A percentile compares a stretch with the other conserved stretches of the same genome.
These are phyloP conservation scores for Rutidosis leptorrhynchoides DNA, from an alignment of 129 eudicot species.

Conservation along the genomic window DNA sequence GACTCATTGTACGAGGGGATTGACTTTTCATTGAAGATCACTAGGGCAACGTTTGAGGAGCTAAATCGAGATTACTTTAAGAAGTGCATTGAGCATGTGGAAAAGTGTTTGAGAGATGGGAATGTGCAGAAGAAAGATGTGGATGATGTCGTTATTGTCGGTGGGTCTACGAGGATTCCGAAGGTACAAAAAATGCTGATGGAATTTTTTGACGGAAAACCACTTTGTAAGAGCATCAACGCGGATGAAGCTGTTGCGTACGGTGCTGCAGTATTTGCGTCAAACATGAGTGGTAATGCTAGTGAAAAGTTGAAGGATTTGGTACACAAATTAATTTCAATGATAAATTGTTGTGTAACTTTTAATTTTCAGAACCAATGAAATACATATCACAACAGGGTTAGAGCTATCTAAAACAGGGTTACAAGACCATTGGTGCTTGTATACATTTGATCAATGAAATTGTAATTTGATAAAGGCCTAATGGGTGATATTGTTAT, in stretches of 20 bases:
- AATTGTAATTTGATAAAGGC: no score
- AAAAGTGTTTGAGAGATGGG: slow-evolving; percentile 24
- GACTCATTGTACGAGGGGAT: slow-evolving; percentile 18
- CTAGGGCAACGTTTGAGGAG: slow-evolving; percentile 19
- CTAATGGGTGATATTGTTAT: no score
- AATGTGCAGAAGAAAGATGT: slow-evolving; percentile 15
- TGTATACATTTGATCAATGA: no score
- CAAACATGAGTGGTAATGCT: slow-evolving; percentile 10
- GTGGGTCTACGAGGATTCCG: slow-evolving; percentile 33
- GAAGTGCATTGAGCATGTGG: slow-evolving; percentile 23
- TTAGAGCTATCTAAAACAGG: background rate
- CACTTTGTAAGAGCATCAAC: slow-evolving; percentile 23
- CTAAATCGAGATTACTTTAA: slow-evolving; percentile 13
- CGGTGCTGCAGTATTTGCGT: slow-evolving; percentile 27
- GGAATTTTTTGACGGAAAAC: slow-evolving; percentile 20
- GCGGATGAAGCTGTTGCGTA: slow-evolving; percentile 27
- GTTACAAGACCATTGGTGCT: background rate
- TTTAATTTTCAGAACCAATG: no score
- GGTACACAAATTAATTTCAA: no score
- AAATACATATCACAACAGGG: no score
- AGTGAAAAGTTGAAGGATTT: background rate
- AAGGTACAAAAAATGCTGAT: slow-evolving; percentile 26
- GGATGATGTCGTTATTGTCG: slow-evolving; percentile 28
- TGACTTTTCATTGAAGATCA: slow-evolving; percentile 4
- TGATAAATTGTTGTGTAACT: no score